Evolutionary conservation across 176 grass and related monocot species (phyloP), one percentile per base, ranked within the genome.

Genomic region (Aegilops umbellulata): DNA sequence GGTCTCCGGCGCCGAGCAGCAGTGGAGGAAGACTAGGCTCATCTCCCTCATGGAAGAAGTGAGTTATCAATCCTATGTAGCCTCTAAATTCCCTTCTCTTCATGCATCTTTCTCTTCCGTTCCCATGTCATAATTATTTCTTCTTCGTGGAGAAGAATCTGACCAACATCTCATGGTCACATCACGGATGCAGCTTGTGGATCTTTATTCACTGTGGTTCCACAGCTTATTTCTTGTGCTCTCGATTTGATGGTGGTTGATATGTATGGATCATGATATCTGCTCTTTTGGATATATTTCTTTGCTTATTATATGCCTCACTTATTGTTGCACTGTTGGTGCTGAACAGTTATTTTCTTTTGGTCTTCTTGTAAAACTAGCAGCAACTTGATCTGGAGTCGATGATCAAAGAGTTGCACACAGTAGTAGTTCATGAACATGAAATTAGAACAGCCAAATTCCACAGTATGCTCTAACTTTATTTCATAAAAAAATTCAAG

Each of bases 21-120:
- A 93, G 87, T 99, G 97, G 97, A 97, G 90, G 90, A 99, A 99
- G 89, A 91, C 97, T 11, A 94, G 88, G 75, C 97, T 99, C 62
- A 82, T 99, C 71, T 93, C 94, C 60, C 77, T 97, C 85, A 87
- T 97, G 79, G 97, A 99, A 70, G 97, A 99, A 90, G 97, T 99
- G 74, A 92, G 82, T 87, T 51, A 55, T 87, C 27, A 1, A 84
- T 82, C 53, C 1, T 19, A 74, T 35, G 1, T 15, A 63, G 38
- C 11, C 32, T 61, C 20, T 30, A 47, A 42, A 41, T 86, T 73
- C 10, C 11, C 23, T 63, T 17, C 64, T 83, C 80, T 47, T 38
- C 13, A 66, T 30, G 11, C 24, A 75, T 80, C 12, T 77, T 69
- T 8, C 32, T 46, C 76, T 49, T 57, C 17, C 5, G 16, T 60